Percentiles rank a stretch among this genome's conserved stretches.
Conservation (phyloP, 805 yeast genomes). For the Pichia pseudocactophila region DNA sequence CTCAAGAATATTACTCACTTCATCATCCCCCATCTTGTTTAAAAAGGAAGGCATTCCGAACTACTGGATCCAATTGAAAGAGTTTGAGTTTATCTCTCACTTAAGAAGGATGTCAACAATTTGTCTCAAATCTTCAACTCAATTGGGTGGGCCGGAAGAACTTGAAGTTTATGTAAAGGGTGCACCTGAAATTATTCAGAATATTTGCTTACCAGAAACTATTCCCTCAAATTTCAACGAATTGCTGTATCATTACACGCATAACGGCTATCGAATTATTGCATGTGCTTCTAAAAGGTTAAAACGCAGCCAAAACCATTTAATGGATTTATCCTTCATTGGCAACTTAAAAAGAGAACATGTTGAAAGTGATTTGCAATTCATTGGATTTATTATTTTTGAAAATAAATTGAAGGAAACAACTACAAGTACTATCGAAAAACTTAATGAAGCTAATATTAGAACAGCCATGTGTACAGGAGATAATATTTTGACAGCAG, state of each 20-base stretch:
- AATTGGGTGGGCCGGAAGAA: constrained; percentile 5
- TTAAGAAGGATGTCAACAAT: constrained; percentile 88
- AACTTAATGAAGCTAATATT: constrained; percentile 58
- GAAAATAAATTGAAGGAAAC: constrained; percentile 80
- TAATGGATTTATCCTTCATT: constrained; percentile 39
- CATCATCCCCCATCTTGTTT: constrained; percentile 38
- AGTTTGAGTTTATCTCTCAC: constrained; percentile 77
- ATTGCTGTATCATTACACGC: constrained; percentile 76
- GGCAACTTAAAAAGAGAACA: constrained; percentile 48
- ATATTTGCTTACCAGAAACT: constrained; percentile 61
- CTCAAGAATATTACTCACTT: constrained; percentile 31
- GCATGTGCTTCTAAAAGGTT: constrained; percentile 66
- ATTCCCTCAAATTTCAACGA: constrained; percentile 72
- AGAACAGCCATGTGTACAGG: constrained; percentile 97
- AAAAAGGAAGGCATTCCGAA: constrained; percentile 23
- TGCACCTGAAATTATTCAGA: constrained; percentile 89
- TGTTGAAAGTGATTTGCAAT: constrained; percentile 60
- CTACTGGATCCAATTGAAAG: constrained; percentile 32
- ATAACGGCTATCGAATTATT: constrained; percentile 88
- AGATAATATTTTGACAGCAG: constrained; percentile 88
- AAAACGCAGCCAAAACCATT: constrained; percentile 9
- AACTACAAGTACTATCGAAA: constrained; percentile 51
- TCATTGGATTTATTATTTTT: constrained; percentile 84
- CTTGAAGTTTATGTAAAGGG: constrained; percentile 73
- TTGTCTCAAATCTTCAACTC: constrained; percentile 34